phyloP scores from a whole-genome alignment of 768 basidiomycete genomes.

The Tulasnella sp. region DNA sequence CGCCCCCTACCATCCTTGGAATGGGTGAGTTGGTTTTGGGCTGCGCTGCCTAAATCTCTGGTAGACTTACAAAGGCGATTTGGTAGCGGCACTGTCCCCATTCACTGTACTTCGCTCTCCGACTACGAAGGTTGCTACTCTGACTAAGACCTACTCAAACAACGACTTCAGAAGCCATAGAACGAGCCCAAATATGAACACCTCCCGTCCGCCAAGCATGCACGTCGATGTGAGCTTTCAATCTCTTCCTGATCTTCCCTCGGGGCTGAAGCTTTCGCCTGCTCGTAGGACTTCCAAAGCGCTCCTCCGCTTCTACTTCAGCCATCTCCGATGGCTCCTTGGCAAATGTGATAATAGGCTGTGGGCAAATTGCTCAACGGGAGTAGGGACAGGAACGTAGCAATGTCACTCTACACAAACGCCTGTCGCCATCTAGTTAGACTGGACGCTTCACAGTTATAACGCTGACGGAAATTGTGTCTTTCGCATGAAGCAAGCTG shows the following conservation, averaged over 20 bases:
- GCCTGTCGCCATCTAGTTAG: no score
- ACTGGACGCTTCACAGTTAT: no score
- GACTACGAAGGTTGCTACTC: constrained; percentile 39
- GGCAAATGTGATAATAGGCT: neutral
- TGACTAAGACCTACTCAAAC: constrained; percentile 70
- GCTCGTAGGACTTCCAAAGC: neutral
- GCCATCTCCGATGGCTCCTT: neutral
- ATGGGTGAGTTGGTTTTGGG: neutral
- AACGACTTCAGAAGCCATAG: constrained; percentile 76
- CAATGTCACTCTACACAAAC: neutral
- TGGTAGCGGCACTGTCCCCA: constrained; percentile 28
- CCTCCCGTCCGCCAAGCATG: constrained; percentile 75
- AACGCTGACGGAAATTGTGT: no score
- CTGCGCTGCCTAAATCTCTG: neutral
- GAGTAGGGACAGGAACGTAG: no score
- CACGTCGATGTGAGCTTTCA: constrained; percentile 52
- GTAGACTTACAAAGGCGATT: neutral
- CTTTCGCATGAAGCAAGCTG: no score
- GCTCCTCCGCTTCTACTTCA: neutral
- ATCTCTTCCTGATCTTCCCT: neutral
- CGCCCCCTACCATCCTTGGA: constrained; percentile 7
- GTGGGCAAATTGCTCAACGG: no score
- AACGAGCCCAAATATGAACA: constrained; percentile 62
- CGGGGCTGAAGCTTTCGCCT: neutral
- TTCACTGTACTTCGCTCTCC: constrained; percentile 59